phyloP scores from a whole-genome alignment of 2,329 filamentous ascomycete genomes.

The Diplodia sapinea region DNA sequence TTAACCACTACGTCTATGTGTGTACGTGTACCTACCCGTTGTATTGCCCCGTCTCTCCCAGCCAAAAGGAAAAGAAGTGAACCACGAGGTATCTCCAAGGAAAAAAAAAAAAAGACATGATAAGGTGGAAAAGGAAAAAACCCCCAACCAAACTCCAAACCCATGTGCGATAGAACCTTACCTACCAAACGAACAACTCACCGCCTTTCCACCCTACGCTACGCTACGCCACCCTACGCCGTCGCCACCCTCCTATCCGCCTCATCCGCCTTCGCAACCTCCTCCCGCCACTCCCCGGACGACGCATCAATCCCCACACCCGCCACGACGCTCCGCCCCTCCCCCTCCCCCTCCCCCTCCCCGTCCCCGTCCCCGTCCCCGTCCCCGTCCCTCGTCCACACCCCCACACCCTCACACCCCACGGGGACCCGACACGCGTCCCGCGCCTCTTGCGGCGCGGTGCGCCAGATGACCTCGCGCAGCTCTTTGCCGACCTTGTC shows the following conservation, averaged over 20 bases:
- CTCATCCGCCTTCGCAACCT: constrained; percentile 30
- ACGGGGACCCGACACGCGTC: constrained; percentile 67
- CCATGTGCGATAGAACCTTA: background rate
- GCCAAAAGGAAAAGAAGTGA: background rate
- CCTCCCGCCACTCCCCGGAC: constrained; percentile 43
- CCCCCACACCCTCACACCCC: constrained; percentile 62
- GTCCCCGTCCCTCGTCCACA: constrained; percentile 31
- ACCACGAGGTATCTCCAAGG: constrained; percentile 11
- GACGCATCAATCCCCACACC: constrained; percentile 39
- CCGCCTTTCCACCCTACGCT: background rate
- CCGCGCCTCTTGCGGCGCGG: constrained; percentile 62
- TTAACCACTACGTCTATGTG: background rate
- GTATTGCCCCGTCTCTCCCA: constrained; percentile 1
- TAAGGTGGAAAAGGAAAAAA: too few relatives aligned
- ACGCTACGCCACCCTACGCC: background rate
- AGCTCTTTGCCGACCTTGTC: constrained; percentile 84
- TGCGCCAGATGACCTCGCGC: constrained; percentile 83
- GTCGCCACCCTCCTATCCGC: constrained; percentile 1
- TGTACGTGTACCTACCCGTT: background rate
- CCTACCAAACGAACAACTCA: background rate
- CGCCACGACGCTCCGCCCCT: constrained; percentile 13
- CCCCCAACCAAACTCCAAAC: background rate
- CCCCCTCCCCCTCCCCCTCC: background rate
- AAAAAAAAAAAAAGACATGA: background rate
- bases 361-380: constrained; percentile 27